Evolutionary conservation across 495 filamentous ascomycete genomes (phyloP), one percentile per base, ranked within the genome.

Genomic region (Lasiosphaeria hispida): DNA sequence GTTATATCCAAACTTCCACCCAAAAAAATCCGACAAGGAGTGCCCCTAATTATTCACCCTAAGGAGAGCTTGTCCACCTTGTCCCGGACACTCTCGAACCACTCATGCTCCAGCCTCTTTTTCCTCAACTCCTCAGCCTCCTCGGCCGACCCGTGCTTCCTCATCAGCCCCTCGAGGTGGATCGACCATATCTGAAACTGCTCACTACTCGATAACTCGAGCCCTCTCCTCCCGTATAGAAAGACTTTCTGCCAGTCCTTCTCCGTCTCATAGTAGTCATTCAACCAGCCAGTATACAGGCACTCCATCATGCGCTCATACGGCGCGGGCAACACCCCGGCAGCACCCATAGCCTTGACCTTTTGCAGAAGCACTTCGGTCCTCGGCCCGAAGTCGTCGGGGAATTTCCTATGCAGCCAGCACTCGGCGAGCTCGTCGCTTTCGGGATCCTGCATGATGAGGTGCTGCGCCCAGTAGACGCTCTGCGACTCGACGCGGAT

Each of bases 151-250:
- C 66, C 68, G n/a, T 61, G 37, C 18, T 62, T 38, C 14, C 62
- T 37, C 66, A 69, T 67, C 44, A 69, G 4, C 10, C 49, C 54
- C 62, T 71, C 68, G 3, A 71, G 38, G 11, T 67, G 64, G 15
- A 71, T 61, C 7, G 62, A 63, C 64, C 68, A 71, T 0, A 67
- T 44, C 2, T 64, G 55, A 38, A 63, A 71, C 53, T 71, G 64
- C 62, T 67, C 66, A 9, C 67, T 58, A 1, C 47, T 52, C 10
- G 60, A 54, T 40, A 71, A 15, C 1, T 44, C 45, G 7, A 71
- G 48, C 3, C 66, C 68, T 11, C 47, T 13, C 2, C 57, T 58
- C 3, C 50, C 60, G 61, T 61, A 69, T 18, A 53, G 48, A 18
- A 69, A 59, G 1, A 59, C 57, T 11, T 58, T 38, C 1, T 60